Evolutionary conservation across 2,329 filamentous ascomycete genomes (phyloP).

Genomic region (Pestalotiopsis sp.): DNA sequence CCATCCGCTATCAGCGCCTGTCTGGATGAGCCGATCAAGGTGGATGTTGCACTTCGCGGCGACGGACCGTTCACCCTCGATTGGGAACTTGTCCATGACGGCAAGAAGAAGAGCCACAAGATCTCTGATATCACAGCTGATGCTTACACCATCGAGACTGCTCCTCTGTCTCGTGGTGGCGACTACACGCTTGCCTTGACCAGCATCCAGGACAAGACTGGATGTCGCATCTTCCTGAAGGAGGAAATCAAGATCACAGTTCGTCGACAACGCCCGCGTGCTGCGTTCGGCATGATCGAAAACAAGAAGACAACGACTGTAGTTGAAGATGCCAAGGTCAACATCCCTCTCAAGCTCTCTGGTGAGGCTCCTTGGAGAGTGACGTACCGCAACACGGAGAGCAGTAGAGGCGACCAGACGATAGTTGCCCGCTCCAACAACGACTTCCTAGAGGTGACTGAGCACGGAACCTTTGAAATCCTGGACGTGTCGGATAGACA

Average conservation of each 20-base stretch:
- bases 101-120: slow-evolving; percentile 75
- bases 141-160: slow-evolving; percentile 74
- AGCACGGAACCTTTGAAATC: slow-evolving; percentile 79
- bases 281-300: slow-evolving; percentile 82
- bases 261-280: slow-evolving; percentile 84
- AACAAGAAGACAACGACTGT: slow-evolving; percentile 75
- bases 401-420: slow-evolving; percentile 40
- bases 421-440: slow-evolving; percentile 55
- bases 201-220: slow-evolving; percentile 82
- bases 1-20: slow-evolving; percentile 68
- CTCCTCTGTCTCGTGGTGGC: slow-evolving; percentile 76
- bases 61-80: slow-evolving; percentile 88
- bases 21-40: slow-evolving; percentile 77
- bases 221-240: slow-evolving; percentile 84
- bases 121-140: slow-evolving; percentile 65
- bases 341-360: slow-evolving; percentile 81
- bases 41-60: slow-evolving; percentile 76
- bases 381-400: slow-evolving; percentile 70
- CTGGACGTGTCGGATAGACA: slow-evolving; percentile 75
- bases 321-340: slow-evolving; percentile 74
- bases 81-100: slow-evolving; percentile 90
- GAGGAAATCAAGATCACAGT: slow-evolving; percentile 86
- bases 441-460: slow-evolving; percentile 66
- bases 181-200: slow-evolving; percentile 88
- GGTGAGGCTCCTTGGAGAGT: slow-evolving; percentile 86